A percentile compares a stretch with the other conserved stretches of the same genome.
phyloP scores from a whole-genome alignment of 768 basidiomycete species.

The Baorangia bicolor region DNA sequence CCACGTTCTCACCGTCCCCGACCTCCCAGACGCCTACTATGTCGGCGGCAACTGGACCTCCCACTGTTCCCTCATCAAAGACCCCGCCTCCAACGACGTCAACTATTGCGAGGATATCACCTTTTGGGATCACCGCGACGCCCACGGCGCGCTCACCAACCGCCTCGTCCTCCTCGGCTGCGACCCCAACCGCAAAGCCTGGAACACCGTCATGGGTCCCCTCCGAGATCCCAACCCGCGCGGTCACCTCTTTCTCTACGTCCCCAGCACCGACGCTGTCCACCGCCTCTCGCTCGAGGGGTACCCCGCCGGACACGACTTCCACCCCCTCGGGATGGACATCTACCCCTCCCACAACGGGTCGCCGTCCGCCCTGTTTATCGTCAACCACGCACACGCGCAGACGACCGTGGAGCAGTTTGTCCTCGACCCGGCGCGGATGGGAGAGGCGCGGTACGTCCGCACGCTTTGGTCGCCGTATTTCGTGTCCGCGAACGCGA shows the following conservation, averaged over 20 bases:
- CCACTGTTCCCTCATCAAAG: conserved; percentile 44
- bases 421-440: conserved; percentile 43
- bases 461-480: conserved; percentile 59
- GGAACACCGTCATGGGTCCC: conserved; percentile 82
- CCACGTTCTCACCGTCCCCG: conserved; percentile 40
- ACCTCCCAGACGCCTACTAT: conserved; percentile 52
- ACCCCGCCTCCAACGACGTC: conserved; percentile 33
- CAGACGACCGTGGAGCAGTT: conserved; percentile 71
- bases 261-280: conserved; percentile 26
- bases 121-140: conserved; percentile 60
- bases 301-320: conserved; percentile 59
- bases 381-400: conserved; percentile 66
- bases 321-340: conserved; percentile 71
- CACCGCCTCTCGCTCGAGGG: conserved; percentile 45
- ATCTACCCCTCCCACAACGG: conserved; percentile 50
- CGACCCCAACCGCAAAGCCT: conserved; percentile 47
- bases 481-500: conserved; percentile 64
- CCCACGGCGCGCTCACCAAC: conserved; percentile 36
- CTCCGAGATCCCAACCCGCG: conserved; percentile 53
- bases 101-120: conserved; percentile 62
- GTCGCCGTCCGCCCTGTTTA: conserved; percentile 55
- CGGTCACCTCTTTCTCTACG: conserved; percentile 64
- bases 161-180: conserved; percentile 46
- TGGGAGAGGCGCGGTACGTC: conserved; percentile 48
- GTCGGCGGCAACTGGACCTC: conserved; percentile 46